Conservation (phyloP, 768 basidiomycete species). For the Calocera cornea region DNA sequence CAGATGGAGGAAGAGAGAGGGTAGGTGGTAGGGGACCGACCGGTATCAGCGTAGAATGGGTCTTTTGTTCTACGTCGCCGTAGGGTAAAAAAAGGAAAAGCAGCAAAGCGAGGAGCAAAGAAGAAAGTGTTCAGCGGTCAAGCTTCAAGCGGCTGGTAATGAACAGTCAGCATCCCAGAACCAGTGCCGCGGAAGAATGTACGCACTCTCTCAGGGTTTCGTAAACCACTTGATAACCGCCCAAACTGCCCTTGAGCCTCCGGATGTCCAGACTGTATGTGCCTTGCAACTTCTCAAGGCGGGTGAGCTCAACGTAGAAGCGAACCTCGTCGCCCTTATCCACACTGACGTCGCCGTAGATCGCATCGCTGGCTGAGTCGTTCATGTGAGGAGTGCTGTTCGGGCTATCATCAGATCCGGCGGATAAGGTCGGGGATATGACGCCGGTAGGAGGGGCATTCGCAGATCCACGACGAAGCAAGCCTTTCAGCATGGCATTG, state of each 20-base stretch:
- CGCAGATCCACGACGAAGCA: constrained; percentile 77
- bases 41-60: neutral
- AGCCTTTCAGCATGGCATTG: constrained; percentile 55
- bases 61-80: neutral
- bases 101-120: neutral
- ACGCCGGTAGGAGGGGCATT: constrained; percentile 32
- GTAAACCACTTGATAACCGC: constrained; percentile 86
- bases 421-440: neutral
- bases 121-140: neutral
- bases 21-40: neutral
- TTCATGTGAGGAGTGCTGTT: constrained; percentile 8
- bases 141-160: neutral
- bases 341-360: constrained; percentile 66
- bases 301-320: constrained; percentile 88
- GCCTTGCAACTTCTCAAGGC: constrained; percentile 76
- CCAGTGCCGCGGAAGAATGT: too few species aligned
- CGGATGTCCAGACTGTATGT: constrained; percentile 88
- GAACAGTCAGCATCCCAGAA: neutral
- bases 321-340: constrained; percentile 93
- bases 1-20: neutral
- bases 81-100: neutral
- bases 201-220: constrained; percentile 77
- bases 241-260: constrained; percentile 78
- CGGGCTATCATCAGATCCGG: constrained; percentile 2
- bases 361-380: constrained; percentile 33